Evolutionary conservation across 805 yeast genomes (phyloP).

Genomic region (Kurtzmaniella cleridarum): DNA sequence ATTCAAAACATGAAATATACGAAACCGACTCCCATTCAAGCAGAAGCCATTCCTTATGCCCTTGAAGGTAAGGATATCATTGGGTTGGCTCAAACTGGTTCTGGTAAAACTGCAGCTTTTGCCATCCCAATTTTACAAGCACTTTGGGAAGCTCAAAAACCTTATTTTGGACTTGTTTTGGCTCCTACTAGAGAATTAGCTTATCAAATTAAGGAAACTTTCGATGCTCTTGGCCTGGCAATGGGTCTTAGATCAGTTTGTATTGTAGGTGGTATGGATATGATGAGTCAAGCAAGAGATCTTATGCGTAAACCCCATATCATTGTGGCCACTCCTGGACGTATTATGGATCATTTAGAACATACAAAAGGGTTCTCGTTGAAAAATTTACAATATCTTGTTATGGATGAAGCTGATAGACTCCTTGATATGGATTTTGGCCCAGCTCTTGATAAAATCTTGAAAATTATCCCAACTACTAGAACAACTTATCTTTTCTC

Average conservation of each 20-base stretch:
- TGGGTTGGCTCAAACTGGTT: constrained; percentile 96
- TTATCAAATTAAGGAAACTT: constrained; percentile 86
- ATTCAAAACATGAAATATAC: constrained; percentile 67
- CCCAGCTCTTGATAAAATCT: constrained; percentile 82
- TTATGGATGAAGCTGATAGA: constrained; percentile 97
- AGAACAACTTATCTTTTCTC: constrained; percentile 84
- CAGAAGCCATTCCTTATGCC: constrained; percentile 87
- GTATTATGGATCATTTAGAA: constrained; percentile 90
- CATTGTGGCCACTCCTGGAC: constrained; percentile 92
- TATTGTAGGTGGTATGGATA: constrained; percentile 96
- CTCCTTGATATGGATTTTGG: constrained; percentile 95
- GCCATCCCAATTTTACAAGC: constrained; percentile 92
- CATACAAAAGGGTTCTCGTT: constrained; percentile 86
- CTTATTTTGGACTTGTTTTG: constrained; percentile 83
- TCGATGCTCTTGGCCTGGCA: constrained; percentile 83
- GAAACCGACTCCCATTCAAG: constrained; percentile 91
- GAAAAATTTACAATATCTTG: constrained; percentile 71
- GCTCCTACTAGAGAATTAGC: constrained; percentile 86
- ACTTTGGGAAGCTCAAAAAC: constrained; percentile 82
- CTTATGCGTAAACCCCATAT: constrained; percentile 91
- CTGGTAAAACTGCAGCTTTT: constrained; percentile 98
- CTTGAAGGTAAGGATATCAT: constrained; percentile 86
- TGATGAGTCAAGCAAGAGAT: constrained; percentile 96
- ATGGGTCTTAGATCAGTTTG: constrained; percentile 93
- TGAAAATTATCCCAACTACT: constrained; percentile 77